Base-by-base conservation (phyloP, 2,329 filamentous ascomycete species). In the Xylaria hypoxylon region DNA sequence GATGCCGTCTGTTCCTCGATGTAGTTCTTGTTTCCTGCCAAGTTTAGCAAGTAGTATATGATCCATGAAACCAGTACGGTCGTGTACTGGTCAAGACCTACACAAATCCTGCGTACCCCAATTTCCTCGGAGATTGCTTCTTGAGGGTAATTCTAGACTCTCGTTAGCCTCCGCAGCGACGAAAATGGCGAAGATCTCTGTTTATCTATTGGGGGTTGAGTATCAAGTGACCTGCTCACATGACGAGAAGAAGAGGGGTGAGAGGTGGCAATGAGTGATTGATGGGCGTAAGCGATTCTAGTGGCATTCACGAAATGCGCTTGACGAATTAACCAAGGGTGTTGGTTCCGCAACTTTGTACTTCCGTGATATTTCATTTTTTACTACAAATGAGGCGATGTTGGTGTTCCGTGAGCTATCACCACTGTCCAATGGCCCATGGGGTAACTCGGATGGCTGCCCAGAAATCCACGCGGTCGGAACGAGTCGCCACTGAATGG, bases 171-270 rank as follows among this genome's bases (percentile, higher is more conserved):
- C 62, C 65, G 52, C 31, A 44, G 19, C n/a, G 61, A 67, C 58
- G 13, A 61, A 62, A 64, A 28, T 57, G 59, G 65, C 47, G 68
- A 69, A 62, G 68, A 69, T 69, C 68, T 65, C 55, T 69, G 59
- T 28, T 60, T 68, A 57, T 51, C 61, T 60, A 64, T 65, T 55
- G 52, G 63, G 60, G 50, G 24, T 5, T 5, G 55, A 52, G 48
- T 15, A 60, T 62, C 68, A 42, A 68, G 68, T 69, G 65, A 63
- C 65, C 38, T 58, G 50, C 24, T 65, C 61, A 65, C 62, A 67
- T 63, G 58, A 61, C 58, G 15, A 50, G 19, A n/a, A 33, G 26
- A 45, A 50, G 62, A 65, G 63, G 65, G 62, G 59, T 48, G 53
- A 44, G 53, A 59, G 59, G 62, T 62, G 59, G 66, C 62, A 55